A percentile compares a stretch with the other conserved stretches of the same genome.
phyloP scores from a whole-genome alignment of 129 eudicot species.

The Erigeron canadensis region DNA sequence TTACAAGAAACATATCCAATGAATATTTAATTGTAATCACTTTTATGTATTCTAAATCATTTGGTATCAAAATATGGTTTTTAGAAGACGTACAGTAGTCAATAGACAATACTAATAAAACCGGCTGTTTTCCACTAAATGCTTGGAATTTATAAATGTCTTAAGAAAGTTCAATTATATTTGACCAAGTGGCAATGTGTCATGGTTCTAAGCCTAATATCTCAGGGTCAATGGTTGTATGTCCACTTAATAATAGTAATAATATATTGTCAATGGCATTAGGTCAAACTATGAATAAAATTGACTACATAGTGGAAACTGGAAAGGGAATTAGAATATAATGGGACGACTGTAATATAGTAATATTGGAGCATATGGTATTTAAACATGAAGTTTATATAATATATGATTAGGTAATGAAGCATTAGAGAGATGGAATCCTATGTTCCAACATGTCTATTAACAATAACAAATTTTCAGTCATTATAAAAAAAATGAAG shows the following conservation, averaged over 20 bases:
- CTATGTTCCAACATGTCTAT: too few species aligned
- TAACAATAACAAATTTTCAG: too few species aligned
- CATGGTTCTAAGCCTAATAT: conserved; percentile 14
- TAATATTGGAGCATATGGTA: conserved; percentile 1
- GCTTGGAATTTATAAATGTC: neutral
- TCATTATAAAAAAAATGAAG: too few species aligned
- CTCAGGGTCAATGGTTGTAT: conserved; percentile 3
- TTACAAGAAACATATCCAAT: neutral
- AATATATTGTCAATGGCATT: neutral
- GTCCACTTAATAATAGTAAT: neutral
- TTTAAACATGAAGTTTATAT: neutral
- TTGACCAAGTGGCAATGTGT: neutral
- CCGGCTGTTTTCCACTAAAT: conserved; percentile 3
- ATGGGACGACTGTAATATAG: conserved; percentile 7
- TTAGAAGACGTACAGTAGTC: neutral
- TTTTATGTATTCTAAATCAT: neutral
- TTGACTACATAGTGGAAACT: conserved; percentile 1
- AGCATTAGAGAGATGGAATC: conserved; percentile 5
- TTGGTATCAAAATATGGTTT: neutral
- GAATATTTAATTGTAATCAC: neutral
- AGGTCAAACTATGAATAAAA: conserved; percentile 17
- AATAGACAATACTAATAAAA: neutral
- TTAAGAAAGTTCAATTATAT: neutral
- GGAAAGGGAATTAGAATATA: neutral
- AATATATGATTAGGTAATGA: neutral